These are phyloP conservation scores for Euclidium syriacum DNA, from an alignment of 345 rosid species.

Conservation along the genomic window DNA sequence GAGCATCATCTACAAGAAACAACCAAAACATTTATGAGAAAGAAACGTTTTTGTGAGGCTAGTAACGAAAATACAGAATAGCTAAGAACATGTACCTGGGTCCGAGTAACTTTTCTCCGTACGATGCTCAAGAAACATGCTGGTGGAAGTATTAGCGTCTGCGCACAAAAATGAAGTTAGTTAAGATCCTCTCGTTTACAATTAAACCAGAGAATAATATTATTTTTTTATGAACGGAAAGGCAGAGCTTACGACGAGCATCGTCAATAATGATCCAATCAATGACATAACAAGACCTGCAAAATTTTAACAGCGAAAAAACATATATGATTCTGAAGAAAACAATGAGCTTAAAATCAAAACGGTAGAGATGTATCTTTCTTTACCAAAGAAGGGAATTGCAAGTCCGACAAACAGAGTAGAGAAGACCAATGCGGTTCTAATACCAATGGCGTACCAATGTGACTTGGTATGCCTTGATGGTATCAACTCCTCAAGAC, in stretches of 20 bases:
- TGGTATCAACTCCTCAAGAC: constrained; percentile 92
- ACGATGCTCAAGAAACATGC: constrained; percentile 79
- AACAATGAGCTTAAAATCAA: not conserved
- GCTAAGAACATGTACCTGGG: constrained; percentile 45
- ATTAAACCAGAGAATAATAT: not conserved
- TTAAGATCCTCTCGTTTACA: not conserved
- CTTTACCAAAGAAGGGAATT: constrained; percentile 92
- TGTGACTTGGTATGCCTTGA: constrained; percentile 55
- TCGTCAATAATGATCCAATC: constrained; percentile 88
- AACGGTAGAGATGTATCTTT: constrained; percentile 16
- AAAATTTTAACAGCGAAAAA: constrained; percentile 6
- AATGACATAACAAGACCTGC: constrained; percentile 87
- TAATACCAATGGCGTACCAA: constrained; percentile 56
- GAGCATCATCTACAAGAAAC: constrained; percentile 37
- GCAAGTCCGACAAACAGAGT: constrained; percentile 72
- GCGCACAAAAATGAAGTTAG: constrained; percentile 16
- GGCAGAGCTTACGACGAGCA: constrained; percentile 82
- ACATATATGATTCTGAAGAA: not conserved
- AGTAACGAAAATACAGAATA: not conserved
- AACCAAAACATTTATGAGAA: not conserved
- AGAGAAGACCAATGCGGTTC: constrained; percentile 77
- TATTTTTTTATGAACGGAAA: not conserved
- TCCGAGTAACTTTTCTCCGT: constrained; percentile 40
- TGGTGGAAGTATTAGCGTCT: constrained; percentile 91
- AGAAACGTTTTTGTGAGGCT: not conserved